Conservation (phyloP, 306 rosid genomes). For the Acmispon strigosus region DNA sequence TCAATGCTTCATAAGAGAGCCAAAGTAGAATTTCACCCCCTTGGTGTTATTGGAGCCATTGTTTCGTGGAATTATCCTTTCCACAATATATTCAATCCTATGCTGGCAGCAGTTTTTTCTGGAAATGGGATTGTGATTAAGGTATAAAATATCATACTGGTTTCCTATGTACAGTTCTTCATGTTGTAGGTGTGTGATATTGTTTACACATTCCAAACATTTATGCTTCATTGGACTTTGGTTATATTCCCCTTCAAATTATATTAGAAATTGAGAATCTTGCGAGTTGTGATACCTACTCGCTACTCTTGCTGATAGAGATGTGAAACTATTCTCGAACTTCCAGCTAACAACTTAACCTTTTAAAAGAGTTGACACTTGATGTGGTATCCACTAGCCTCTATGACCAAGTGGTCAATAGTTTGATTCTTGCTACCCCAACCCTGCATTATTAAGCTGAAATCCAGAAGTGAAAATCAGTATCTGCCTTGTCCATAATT, state of each 20-base stretch:
- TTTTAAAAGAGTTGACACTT: background rate
- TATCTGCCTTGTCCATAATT: background rate
- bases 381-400: background rate
- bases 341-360: background rate
- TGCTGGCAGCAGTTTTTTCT: constrained; percentile 84
- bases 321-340: background rate
- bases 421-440: background rate
- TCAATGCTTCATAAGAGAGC: constrained; percentile 85
- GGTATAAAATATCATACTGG: constrained; percentile 34
- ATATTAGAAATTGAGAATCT: background rate
- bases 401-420: background rate
- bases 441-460: constrained; percentile 1
- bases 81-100: constrained; percentile 88
- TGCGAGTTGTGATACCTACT: background rate
- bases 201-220: background rate
- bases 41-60: constrained; percentile 90
- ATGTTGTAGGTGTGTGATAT: background rate
- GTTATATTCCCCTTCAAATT: background rate
- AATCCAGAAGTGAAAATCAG: background rate
- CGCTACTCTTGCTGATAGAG: background rate
- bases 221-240: constrained; percentile 10
- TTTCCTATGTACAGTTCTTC: background rate
- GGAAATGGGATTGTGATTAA: constrained; percentile 85
- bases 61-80: constrained; percentile 95
- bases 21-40: constrained; percentile 86